Evolutionary conservation across 768 basidiomycete species (phyloP).

Genomic region (Termitomyces sp.): DNA sequence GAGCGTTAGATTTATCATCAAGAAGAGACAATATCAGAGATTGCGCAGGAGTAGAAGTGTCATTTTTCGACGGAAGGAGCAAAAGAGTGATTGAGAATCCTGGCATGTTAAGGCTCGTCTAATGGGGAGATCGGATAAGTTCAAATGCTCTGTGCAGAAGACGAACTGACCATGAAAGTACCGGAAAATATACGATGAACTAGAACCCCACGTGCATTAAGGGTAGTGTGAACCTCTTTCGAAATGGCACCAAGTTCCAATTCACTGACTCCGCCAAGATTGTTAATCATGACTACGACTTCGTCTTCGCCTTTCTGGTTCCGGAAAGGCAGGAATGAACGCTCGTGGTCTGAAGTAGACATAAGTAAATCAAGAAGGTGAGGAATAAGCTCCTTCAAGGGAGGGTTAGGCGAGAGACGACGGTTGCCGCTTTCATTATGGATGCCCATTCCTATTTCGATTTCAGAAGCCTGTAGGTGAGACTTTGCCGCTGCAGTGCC

Average conservation of each 20-base stretch:
- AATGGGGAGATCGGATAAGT: background rate
- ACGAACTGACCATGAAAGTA: constrained; percentile 68
- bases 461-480: constrained; percentile 54
- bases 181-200: constrained; percentile 67
- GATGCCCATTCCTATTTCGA: constrained; percentile 89
- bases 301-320: constrained; percentile 48
- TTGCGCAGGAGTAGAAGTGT: constrained; percentile 29
- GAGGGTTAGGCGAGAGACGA: constrained; percentile 65
- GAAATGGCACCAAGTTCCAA: constrained; percentile 73
- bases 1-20: constrained; percentile 60
- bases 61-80: constrained; percentile 52
- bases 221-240: constrained; percentile 48
- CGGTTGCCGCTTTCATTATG: constrained; percentile 83
- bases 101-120: constrained; percentile 92
- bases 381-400: constrained; percentile 63
- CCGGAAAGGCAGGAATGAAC: constrained; percentile 68
- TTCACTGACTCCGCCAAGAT: constrained; percentile 80
- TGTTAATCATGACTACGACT: constrained; percentile 81
- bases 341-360: constrained; percentile 68
- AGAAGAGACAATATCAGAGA: constrained; percentile 57
- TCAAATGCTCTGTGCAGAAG: background rate
- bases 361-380: constrained; percentile 65
- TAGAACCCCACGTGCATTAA: constrained; percentile 51
- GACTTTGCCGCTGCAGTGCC: constrained; percentile 59
- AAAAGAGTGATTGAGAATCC: constrained; percentile 85